Conservation (phyloP, 1,284 basidiomycete genomes). For the Cutaneotrichosporon sp. region DNA sequence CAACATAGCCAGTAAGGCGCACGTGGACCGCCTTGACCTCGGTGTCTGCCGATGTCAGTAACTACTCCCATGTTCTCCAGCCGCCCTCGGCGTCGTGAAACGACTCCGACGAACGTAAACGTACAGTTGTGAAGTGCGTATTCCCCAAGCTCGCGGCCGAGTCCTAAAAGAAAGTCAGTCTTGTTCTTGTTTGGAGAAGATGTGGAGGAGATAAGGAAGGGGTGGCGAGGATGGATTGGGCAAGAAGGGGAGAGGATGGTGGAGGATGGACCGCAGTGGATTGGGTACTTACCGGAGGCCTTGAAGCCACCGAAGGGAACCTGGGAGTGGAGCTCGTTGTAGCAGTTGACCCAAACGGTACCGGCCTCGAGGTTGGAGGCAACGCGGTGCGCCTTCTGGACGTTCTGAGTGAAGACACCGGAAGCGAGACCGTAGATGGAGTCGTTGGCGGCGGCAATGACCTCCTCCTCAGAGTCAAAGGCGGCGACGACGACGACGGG, state of each 20-base stretch:
- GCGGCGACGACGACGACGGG: slow-evolving; percentile 56
- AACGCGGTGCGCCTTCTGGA: slow-evolving; percentile 67
- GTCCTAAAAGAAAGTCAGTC: neutral
- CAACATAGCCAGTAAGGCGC: no score
- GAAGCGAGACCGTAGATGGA: slow-evolving; percentile 81
- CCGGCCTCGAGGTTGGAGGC: slow-evolving; percentile 77
- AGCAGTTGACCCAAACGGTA: slow-evolving; percentile 62
- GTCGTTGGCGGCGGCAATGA: slow-evolving; percentile 75
- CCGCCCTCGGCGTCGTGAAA: no score
- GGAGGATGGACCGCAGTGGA: no score
- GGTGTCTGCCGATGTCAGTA: no score
- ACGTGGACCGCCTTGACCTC: no score
- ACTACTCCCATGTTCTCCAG: no score
- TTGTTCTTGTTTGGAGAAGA: neutral
- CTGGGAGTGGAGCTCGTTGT: slow-evolving; percentile 60
- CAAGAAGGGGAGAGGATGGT: no score
- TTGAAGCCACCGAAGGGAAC: slow-evolving; percentile 88
- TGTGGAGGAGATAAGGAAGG: no score
- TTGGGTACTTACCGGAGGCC: slow-evolving; percentile 22
- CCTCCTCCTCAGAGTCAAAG: slow-evolving; percentile 73
- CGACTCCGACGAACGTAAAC: no score
- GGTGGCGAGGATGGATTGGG: no score
- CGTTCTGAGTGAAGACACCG: slow-evolving; percentile 75
- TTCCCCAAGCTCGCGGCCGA: slow-evolving; percentile 54
- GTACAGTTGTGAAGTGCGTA: slow-evolving; percentile 53